Evolutionary conservation across 345 rosid genomes (phyloP), one percentile per base, ranked within the genome.

Genomic region (Geranium brycei): DNA sequence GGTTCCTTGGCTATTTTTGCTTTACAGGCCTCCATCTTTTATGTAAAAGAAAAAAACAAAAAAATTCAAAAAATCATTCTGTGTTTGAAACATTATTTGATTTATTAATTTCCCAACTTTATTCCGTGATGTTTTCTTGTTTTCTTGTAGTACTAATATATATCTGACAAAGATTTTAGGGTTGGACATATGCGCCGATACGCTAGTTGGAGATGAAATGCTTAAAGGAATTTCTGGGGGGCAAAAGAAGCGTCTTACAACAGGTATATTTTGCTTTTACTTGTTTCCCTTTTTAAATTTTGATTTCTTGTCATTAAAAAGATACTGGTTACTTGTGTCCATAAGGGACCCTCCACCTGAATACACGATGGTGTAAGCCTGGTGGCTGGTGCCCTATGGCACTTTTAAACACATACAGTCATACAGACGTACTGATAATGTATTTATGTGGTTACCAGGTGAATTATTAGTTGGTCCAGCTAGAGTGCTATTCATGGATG

Each of bases 201-300:
- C 99, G 62, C 72, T 88, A 73, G 99, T 83, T 16, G 99, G 99
- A 68, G 96, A 90, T 74, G 99, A 93, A 82, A 88, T 90, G 96
- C 85, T 90, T 57, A 93, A 90, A 84, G 99, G 99, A 67, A 93
- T 93, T 58, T 93, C 99, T 14, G 99, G 99, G 62, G 99, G 99
- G 4, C 99, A 93, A 78, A 93, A 89, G 87, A 93, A 88, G 82
- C 85, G 97, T 58, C 97, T 93, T 17, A 87, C 99, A 55, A 90
- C 99, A 81, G 98, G 98, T 91, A 41, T 41, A 11, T 41, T 1
- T 41, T 41, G 11, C 10, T 41, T 41, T 41, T 41, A n/a, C 51
- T 41, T 41, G 51, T 41, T 41, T 3, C 10, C 12, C 10, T 41
- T 41, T 41, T 41, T 41, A 1, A 41, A 11, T 41, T 41, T 41